phyloP scores from a whole-genome alignment of 1,284 basidiomycete species.

The Pseudozyma sp. region DNA sequence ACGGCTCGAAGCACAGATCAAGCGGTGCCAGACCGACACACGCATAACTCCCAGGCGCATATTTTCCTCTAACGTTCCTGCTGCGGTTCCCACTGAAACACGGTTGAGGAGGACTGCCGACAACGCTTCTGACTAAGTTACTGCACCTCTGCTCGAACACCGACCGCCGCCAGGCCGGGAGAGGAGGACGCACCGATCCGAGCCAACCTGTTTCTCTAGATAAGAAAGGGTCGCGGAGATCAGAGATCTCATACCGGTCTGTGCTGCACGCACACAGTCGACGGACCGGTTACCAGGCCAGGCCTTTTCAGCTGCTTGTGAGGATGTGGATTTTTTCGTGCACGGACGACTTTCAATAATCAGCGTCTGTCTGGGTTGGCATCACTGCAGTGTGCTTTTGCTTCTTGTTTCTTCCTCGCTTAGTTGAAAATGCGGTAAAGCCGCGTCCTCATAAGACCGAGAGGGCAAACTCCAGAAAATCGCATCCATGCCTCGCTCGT shows the following conservation, averaged over 20 bases:
- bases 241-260: conserved; percentile 9
- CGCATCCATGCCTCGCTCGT: not conserved
- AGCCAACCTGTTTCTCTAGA: not conserved
- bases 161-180: not conserved
- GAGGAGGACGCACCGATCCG: conserved; percentile 14
- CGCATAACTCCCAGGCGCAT: not conserved
- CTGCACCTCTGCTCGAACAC: not conserved
- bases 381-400: not conserved
- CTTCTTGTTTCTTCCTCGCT: not conserved
- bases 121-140: not conserved
- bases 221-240: not conserved
- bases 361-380: conserved; percentile 7
- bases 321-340: conserved; percentile 1
- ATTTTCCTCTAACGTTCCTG: not conserved
- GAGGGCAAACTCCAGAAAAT: not conserved
- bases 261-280: conserved; percentile 2
- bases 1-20: conserved; percentile 16
- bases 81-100: conserved; percentile 7
- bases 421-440: conserved; percentile 26
- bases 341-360: conserved; percentile 25
- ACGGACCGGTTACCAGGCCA: not conserved
- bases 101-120: not conserved
- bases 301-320: conserved; percentile 23
- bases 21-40: conserved; percentile 8
- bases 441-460: conserved; percentile 30